These are phyloP conservation scores for Vaccinium myrtillus DNA, from an alignment of 148 eudicot species.

Conservation along the genomic window DNA sequence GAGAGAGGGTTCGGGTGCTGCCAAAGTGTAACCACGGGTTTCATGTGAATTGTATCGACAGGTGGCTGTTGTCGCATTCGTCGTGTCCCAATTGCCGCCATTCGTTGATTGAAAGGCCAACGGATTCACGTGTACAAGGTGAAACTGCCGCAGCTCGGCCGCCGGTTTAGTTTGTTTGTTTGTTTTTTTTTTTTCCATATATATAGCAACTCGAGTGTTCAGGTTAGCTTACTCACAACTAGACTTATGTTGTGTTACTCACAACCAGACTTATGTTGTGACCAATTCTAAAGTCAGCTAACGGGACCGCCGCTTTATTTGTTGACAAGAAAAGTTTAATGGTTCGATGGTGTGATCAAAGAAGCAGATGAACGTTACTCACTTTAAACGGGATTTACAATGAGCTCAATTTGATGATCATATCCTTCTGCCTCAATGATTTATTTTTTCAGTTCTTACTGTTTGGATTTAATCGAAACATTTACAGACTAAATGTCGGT, in stretches of 20 bases:
- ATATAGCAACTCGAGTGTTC: no score
- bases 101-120: slow-evolving; percentile 23
- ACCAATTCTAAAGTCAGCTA: no score
- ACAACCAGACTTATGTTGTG: no score
- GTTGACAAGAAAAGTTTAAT: background rate
- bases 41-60: slow-evolving; percentile 58
- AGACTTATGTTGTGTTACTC: no score
- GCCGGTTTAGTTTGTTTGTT: background rate
- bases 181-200: no score
- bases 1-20: slow-evolving; percentile 59
- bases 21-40: slow-evolving; percentile 64
- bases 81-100: slow-evolving; percentile 67
- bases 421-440: background rate
- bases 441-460: no score
- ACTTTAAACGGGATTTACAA: background rate
- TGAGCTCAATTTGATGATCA: background rate
- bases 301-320: background rate
- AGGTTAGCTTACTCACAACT: no score
- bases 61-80: slow-evolving; percentile 51
- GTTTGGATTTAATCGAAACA: background rate
- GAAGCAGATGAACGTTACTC: background rate
- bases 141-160: background rate
- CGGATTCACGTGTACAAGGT: background rate
- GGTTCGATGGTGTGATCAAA: background rate
- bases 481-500: background rate